These are phyloP conservation scores for Nothomitra cinnamomea DNA, from an alignment of 2,329 filamentous ascomycete genomes.

Conservation along the genomic window DNA sequence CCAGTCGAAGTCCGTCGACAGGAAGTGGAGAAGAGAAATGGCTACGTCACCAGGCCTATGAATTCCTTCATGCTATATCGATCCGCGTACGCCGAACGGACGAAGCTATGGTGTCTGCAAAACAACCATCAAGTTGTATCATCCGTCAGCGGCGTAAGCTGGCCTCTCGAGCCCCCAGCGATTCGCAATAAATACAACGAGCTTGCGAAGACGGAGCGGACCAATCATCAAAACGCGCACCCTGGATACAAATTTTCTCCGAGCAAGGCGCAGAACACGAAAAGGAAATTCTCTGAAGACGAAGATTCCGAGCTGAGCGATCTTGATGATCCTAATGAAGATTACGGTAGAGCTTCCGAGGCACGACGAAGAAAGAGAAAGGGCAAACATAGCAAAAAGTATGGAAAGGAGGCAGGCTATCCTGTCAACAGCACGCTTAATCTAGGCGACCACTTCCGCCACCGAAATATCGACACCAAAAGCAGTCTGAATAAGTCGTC, in stretches of 20 bases:
- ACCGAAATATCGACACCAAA: conserved; percentile 16
- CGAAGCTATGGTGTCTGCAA: conserved; percentile 62
- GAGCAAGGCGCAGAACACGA: conserved; percentile 40
- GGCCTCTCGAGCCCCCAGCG: conserved; percentile 61
- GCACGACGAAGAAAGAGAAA: background rate
- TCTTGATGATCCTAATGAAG: conserved; percentile 17
- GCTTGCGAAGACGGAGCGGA: conserved; percentile 63
- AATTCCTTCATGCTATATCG: conserved; percentile 98
- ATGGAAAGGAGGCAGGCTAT: background rate
- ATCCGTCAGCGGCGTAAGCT: conserved; percentile 69
- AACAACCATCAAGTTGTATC: conserved; percentile 94
- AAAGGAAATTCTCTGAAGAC: conserved; percentile 23
- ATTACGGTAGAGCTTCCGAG: conserved; percentile 7
- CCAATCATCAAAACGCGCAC: conserved; percentile 71
- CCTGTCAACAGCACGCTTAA: background rate
- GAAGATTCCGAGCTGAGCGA: conserved; percentile 26
- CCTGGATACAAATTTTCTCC: conserved; percentile 92
- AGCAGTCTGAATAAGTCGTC: conserved; percentile 25
- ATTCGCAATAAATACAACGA: conserved; percentile 60
- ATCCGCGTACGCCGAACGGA: conserved; percentile 75
- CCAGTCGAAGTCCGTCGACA: conserved; percentile 44
- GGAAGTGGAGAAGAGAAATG: conserved; percentile 54
- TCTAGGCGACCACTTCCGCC: background rate
- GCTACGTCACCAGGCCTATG: conserved; percentile 81
- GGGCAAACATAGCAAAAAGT: conserved; percentile 2